These are phyloP conservation scores for Phenoliferia sp. DNA, from an alignment of 1,284 basidiomycete genomes.

Conservation along the genomic window DNA sequence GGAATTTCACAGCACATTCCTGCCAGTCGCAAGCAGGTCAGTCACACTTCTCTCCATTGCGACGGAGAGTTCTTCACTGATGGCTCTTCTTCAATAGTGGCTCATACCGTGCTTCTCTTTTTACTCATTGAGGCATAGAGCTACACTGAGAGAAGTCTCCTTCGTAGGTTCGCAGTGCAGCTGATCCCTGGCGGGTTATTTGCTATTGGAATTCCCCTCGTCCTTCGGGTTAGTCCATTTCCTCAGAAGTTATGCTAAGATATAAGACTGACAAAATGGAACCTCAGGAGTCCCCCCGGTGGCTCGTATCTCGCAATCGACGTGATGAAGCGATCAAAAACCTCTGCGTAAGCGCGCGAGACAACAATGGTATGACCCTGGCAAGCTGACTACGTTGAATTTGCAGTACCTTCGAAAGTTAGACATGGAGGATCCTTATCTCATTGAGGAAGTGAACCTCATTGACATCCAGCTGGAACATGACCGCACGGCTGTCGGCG, in stretches of 20 bases:
- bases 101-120: constrained; percentile 45
- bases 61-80: neutral
- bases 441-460: constrained; percentile 23
- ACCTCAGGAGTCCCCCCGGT: constrained; percentile 57
- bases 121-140: neutral
- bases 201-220: constrained; percentile 46
- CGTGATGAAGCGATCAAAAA: constrained; percentile 54
- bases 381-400: neutral
- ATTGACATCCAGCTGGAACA: constrained; percentile 29
- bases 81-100: constrained; percentile 41
- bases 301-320: constrained; percentile 54
- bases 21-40: neutral
- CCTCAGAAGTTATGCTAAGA: too few species aligned
- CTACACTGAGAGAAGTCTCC: too few species aligned
- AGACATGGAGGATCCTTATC: constrained; percentile 12
- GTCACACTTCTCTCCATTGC: neutral
- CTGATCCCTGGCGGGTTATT: constrained; percentile 54
- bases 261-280: constrained; percentile 48
- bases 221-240: constrained; percentile 21
- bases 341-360: constrained; percentile 44
- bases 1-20: constrained; percentile 14
- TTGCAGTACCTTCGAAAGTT: constrained; percentile 43
- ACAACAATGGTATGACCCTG: neutral
- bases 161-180: constrained; percentile 48
- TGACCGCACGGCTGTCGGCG: constrained; percentile 25